These are phyloP conservation scores for Trichopus zeylanicus DNA, from an alignment of 116 monocot species.

Conservation along the genomic window DNA sequence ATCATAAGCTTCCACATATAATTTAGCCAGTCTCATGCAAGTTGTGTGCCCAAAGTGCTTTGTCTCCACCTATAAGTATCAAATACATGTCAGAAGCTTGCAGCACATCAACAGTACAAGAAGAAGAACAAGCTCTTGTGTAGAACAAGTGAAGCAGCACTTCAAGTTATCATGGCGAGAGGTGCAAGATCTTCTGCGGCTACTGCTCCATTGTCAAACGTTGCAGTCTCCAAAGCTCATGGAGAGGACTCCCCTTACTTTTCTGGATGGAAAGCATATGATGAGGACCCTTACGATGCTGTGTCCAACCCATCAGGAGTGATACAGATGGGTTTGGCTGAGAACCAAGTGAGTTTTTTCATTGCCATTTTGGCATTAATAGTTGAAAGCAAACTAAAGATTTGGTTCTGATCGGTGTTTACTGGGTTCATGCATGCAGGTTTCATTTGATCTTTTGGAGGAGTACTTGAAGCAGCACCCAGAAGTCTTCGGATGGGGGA, in stretches of 20 bases:
- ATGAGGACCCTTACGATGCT: slow-evolving; percentile 58
- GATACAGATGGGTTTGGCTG: slow-evolving; percentile 85
- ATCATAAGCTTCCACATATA: background rate
- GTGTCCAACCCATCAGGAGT: slow-evolving; percentile 51
- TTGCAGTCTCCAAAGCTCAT: slow-evolving; percentile 45
- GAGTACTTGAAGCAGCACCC: slow-evolving; percentile 36
- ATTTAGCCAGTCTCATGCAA: background rate
- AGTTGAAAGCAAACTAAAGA: background rate
- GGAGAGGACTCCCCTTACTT: slow-evolving; percentile 84
- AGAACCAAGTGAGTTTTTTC: slow-evolving; percentile 49
- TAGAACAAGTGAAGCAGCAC: background rate
- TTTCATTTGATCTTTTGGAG: slow-evolving; percentile 60
- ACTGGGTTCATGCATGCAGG: slow-evolving; percentile 1
- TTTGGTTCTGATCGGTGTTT: background rate
- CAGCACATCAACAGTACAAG: too few relatives aligned
- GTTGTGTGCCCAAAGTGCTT: background rate
- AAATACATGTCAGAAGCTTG: too few relatives aligned
- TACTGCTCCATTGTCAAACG: slow-evolving; percentile 27
- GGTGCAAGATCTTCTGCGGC: background rate
- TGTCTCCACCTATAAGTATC: background rate
- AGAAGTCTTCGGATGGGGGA: slow-evolving; percentile 32
- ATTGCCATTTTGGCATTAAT: background rate
- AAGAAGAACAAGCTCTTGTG: too few relatives aligned
- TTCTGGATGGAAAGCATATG: slow-evolving; percentile 86
- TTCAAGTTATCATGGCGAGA: background rate